Base-by-base conservation (phyloP, 2,329 filamentous ascomycete species). In the Botryotinia convoluta region DNA sequence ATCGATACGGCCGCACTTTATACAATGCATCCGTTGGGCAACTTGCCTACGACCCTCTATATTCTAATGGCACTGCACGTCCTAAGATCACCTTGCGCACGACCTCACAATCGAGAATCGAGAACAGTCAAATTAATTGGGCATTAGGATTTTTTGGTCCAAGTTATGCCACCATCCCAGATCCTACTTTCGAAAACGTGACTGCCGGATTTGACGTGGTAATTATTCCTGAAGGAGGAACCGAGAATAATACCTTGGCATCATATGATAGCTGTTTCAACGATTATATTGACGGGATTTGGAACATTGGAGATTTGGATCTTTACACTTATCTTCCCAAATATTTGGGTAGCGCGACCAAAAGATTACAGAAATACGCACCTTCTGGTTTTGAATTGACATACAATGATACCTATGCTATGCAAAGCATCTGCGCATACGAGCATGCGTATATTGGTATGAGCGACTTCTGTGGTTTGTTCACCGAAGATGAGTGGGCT, bases 371-470 rank as follows among this genome's bases (percentile, higher is more conserved):
- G 39, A 73, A 81, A 54, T 84, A 85, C 77, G 83, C 84, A 7
- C 86, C 87, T 5, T 45, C 77, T 0, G 84, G 84, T 45, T 87
- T 89, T 79, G 82, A 79, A 26, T 81, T 88, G 48, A 87, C 82
- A 1, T 75, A 82, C 51, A 84, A 85, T 74, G 86, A 88, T 77
- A 84, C 85, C 0, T 87, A 87, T 63, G 83, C 82, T 35, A 84
- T 86, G 83, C 83, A 84, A 77, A 87, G 83, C 75, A 82, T 87
- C 69, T 89, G 87, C 75, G 84, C 86, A 3, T 89, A 89, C 76
- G 87, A 89, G 78, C 82, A 81, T 64, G 84, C 81, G 54, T 86
- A 84, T 75, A 82, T 88, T 26, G 85, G 85, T 32, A 80, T 79
- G 72, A 87, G 85, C 6, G 82, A 85, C 45, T 88, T 88, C 79